phyloP scores from a whole-genome alignment of 192 early-diverging fungal species.

The Funneliformis geosporum region DNA sequence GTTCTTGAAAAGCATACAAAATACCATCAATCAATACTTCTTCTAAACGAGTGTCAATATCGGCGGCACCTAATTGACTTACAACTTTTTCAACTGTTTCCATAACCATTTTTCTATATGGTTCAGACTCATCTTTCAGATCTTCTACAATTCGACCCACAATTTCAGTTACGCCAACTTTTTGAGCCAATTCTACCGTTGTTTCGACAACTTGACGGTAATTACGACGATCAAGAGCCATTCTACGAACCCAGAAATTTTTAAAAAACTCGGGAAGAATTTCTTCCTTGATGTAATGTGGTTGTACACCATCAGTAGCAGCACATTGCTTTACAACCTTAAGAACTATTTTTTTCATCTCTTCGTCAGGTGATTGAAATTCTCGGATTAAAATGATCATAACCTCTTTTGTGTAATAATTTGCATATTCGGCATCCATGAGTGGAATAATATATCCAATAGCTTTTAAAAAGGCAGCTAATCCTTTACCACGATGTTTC shows the following conservation, averaged over 20 bases:
- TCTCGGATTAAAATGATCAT: constrained; percentile 92
- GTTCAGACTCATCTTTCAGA: constrained; percentile 93
- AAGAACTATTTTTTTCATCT: constrained; percentile 98
- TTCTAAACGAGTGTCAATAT: constrained; percentile 89
- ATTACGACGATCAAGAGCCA: constrained; percentile 94
- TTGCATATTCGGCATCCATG: constrained; percentile 95
- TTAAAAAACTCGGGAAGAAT: constrained; percentile 95
- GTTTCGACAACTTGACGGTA: constrained; percentile 93
- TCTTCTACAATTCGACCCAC: constrained; percentile 84
- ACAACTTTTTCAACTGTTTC: constrained; percentile 89
- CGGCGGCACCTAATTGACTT: constrained; percentile 76
- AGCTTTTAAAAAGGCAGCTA: constrained; percentile 98
- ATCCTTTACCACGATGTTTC: constrained; percentile 92
- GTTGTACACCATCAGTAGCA: constrained; percentile 87
- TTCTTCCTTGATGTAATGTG: constrained; percentile 82
- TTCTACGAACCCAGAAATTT: constrained; percentile 96
- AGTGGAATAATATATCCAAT: constrained; percentile 98
- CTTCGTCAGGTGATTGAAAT: constrained; percentile 96
- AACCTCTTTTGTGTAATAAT: constrained; percentile 91
- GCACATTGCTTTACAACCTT: constrained; percentile 97
- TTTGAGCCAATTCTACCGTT: constrained; percentile 91
- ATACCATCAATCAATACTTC: constrained; percentile 97
- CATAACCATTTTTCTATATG: constrained; percentile 97
- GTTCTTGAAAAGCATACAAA: constrained; percentile 98
- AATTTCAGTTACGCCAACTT: constrained; percentile 91